A percentile compares a stretch with the other conserved stretches of the same genome.
These are phyloP conservation scores for Podila minutissima DNA, from an alignment of 192 early-diverging fungal species.

Conservation along the genomic window DNA sequence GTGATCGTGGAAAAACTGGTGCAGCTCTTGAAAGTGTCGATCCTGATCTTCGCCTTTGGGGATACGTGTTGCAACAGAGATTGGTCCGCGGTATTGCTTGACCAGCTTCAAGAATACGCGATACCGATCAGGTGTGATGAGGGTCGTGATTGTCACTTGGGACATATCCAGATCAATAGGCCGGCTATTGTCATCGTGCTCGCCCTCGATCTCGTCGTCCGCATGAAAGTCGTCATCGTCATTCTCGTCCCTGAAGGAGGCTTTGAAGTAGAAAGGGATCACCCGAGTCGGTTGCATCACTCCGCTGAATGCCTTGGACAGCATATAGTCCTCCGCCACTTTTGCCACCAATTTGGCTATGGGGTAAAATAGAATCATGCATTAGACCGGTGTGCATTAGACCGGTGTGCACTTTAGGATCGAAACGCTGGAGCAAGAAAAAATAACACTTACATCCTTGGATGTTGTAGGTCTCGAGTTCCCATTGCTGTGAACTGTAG, in stretches of 20 bases:
- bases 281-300: slow-evolving; percentile 67
- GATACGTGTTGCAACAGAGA: slow-evolving; percentile 69
- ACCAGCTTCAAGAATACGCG: slow-evolving; percentile 60
- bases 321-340: slow-evolving; percentile 60
- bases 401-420: background rate
- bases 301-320: slow-evolving; percentile 65
- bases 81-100: slow-evolving; percentile 61
- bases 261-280: slow-evolving; percentile 67
- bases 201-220: slow-evolving; percentile 20
- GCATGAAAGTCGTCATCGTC: slow-evolving; percentile 32
- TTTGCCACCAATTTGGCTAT: slow-evolving; percentile 31
- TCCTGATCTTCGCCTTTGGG: slow-evolving; percentile 57
- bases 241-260: slow-evolving; percentile 48
- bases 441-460: slow-evolving; percentile 23
- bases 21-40: slow-evolving; percentile 53
- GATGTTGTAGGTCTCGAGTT: slow-evolving; percentile 26
- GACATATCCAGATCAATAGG: slow-evolving; percentile 8
- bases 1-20: slow-evolving; percentile 57
- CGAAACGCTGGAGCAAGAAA: background rate
- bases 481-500: slow-evolving; percentile 36
- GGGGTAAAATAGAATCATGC: background rate
- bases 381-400: background rate
- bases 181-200: background rate
- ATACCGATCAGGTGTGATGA: slow-evolving; percentile 68
- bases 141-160: slow-evolving; percentile 61